phyloP scores from a whole-genome alignment of 2,329 filamentous ascomycete species.

The Xenoacremonium recifei region DNA sequence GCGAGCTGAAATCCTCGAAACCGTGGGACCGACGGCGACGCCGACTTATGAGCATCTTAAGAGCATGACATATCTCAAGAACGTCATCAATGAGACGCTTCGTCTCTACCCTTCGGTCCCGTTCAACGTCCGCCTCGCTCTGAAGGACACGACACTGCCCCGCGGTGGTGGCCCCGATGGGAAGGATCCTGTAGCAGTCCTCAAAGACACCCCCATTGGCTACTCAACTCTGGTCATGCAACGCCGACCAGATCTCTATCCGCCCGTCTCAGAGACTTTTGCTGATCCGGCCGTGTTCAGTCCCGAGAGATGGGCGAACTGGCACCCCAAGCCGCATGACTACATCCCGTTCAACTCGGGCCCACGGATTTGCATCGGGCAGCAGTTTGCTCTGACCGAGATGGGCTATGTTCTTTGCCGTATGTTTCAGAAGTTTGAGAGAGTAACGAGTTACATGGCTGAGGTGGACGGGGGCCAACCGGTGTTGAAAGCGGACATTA shows the following conservation, averaged over 20 bases:
- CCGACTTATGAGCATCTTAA: slow-evolving; percentile 82
- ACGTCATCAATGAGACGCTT: slow-evolving; percentile 73
- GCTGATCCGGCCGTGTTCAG: slow-evolving; percentile 51
- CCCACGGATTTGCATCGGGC: slow-evolving; percentile 71
- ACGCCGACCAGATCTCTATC: slow-evolving; percentile 62
- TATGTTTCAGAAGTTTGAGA: slow-evolving; percentile 69
- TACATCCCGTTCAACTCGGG: slow-evolving; percentile 77
- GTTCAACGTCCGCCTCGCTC: slow-evolving; percentile 72
- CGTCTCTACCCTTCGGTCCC: slow-evolving; percentile 77
- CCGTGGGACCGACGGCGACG: slow-evolving; percentile 60
- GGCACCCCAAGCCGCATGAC: slow-evolving; percentile 66
- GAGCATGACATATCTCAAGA: slow-evolving; percentile 78
- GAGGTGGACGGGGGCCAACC: slow-evolving; percentile 54
- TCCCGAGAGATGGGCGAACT: slow-evolving; percentile 65
- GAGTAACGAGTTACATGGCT: slow-evolving; percentile 57
- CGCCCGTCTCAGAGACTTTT: slow-evolving; percentile 44
- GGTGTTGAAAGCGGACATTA: slow-evolving; percentile 57
- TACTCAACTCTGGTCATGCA: slow-evolving; percentile 75
- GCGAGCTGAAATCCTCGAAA: slow-evolving; percentile 67
- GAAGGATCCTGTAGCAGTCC: slow-evolving; percentile 59
- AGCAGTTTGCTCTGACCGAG: slow-evolving; percentile 80
- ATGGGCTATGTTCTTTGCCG: slow-evolving; percentile 71
- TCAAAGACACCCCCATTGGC: slow-evolving; percentile 62
- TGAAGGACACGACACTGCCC: slow-evolving; percentile 73
- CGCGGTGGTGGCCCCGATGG: slow-evolving; percentile 66